phyloP scores from a whole-genome alignment of 202 grass and related monocot species.

The Schoenoplectus triqueter region DNA sequence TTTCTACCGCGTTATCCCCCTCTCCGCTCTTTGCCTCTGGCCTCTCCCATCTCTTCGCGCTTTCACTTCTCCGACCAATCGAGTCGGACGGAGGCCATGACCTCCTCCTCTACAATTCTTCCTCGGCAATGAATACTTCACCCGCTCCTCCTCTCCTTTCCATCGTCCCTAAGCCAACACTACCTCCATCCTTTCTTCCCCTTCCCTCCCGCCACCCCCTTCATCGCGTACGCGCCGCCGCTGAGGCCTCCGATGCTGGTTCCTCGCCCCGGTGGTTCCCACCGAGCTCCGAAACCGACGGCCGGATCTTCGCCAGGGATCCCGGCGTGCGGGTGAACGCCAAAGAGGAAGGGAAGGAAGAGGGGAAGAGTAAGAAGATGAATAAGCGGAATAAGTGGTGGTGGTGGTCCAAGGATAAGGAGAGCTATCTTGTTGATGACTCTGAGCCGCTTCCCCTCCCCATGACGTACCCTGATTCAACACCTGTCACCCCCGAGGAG shows the following conservation, averaged over 20 bases:
- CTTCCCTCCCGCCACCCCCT: background rate
- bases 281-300: conserved; percentile 47
- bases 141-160: conserved; percentile 48
- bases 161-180: conserved; percentile 37
- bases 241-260: conserved; percentile 63
- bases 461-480: conserved; percentile 64
- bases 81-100: conserved; percentile 48
- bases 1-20: conserved; percentile 7
- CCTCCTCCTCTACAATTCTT: conserved; percentile 27
- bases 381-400: conserved; percentile 58
- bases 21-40: background rate
- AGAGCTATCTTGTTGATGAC: conserved; percentile 86
- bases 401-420: conserved; percentile 78
- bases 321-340: conserved; percentile 76
- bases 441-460: conserved; percentile 79
- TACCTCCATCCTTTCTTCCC: conserved; percentile 14
- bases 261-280: conserved; percentile 74
- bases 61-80: conserved; percentile 7
- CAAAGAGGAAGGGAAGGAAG: conserved; percentile 57
- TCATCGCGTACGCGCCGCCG: conserved; percentile 36
- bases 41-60: background rate
- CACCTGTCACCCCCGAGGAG: conserved; percentile 74
- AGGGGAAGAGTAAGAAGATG: conserved; percentile 45
- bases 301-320: conserved; percentile 56
- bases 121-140: conserved; percentile 43